Percentiles rank a stretch among this genome's conserved stretches.
These are phyloP conservation scores for Boeremia lycopersici DNA, from an alignment of 2,329 filamentous ascomycete species.

Conservation along the genomic window DNA sequence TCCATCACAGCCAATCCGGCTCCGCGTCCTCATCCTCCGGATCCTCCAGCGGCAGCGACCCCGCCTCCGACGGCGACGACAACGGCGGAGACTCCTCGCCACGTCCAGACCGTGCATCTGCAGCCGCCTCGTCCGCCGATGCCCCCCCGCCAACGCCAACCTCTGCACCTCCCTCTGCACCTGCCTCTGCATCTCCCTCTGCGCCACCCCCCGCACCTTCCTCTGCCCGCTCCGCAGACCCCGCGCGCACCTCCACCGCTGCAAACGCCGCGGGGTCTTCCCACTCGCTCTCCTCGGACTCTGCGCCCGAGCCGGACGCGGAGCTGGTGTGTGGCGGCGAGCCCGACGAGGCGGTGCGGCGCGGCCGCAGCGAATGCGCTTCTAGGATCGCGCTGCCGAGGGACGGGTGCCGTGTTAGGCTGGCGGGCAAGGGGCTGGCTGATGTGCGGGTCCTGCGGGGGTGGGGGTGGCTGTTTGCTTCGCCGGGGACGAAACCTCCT, in stretches of 20 bases:
- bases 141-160: no score
- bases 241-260: no score
- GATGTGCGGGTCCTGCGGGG: constrained; percentile 9
- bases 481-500: constrained; percentile 14
- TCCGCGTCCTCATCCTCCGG: constrained; percentile 70
- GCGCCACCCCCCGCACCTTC: no score
- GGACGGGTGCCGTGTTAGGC: constrained; percentile 36
- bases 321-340: not conserved
- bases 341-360: constrained; percentile 9
- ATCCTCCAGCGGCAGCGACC: constrained; percentile 64
- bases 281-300: constrained; percentile 16
- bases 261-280: constrained; percentile 15
- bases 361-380: constrained; percentile 34
- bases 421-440: constrained; percentile 16
- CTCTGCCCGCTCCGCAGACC: no score
- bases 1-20: constrained; percentile 69
- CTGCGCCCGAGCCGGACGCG: no score
- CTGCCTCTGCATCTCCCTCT: no score
- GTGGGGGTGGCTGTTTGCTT: constrained; percentile 20
- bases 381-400: constrained; percentile 40
- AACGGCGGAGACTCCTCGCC: no score
- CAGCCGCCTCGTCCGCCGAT: no score
- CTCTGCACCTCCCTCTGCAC: no score
- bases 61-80: constrained; percentile 41
- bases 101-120: no score